Conservation (phyloP, 192 early-diverging fungal genomes). For the Mortierella claussenii region DNA sequence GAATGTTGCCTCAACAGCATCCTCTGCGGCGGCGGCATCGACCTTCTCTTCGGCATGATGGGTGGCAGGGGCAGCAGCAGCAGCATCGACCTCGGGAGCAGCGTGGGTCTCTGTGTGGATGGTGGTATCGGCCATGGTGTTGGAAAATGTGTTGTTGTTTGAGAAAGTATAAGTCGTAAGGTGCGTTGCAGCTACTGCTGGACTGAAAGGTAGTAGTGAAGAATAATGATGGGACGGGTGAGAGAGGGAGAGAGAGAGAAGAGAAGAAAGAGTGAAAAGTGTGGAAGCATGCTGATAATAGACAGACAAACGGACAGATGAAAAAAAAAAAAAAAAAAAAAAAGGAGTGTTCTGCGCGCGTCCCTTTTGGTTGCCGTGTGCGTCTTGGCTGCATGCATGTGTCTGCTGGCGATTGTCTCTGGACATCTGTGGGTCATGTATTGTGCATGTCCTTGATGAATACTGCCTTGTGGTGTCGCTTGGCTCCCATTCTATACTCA, state of each 20-base stretch:
- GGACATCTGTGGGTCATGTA: not conserved
- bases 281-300: conserved; percentile 1
- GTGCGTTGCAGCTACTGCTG: too few relatives aligned
- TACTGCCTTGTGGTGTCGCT: too few relatives aligned
- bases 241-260: conserved; percentile 9
- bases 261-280: not conserved
- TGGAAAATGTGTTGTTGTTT: not conserved
- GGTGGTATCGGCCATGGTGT: conserved; percentile 29
- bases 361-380: too few relatives aligned
- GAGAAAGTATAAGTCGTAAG: too few relatives aligned
- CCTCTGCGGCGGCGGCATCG: not conserved
- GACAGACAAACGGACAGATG: not conserved
- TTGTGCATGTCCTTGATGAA: conserved; percentile 14
- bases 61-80: not conserved
- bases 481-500: too few relatives aligned
- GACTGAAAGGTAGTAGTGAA: too few relatives aligned
- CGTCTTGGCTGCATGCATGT: too few relatives aligned
- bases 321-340: not conserved
- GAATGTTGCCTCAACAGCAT: conserved; percentile 30
- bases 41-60: not conserved
- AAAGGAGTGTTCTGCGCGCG: not conserved
- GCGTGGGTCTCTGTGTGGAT: conserved; percentile 6
- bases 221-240: not conserved
- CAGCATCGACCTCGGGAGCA: conserved; percentile 1
- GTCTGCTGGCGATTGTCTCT: too few relatives aligned